Evolutionary conservation across 345 rosid genomes (phyloP), one percentile per base, ranked within the genome.

Genomic region (Clausena lansium): DNA sequence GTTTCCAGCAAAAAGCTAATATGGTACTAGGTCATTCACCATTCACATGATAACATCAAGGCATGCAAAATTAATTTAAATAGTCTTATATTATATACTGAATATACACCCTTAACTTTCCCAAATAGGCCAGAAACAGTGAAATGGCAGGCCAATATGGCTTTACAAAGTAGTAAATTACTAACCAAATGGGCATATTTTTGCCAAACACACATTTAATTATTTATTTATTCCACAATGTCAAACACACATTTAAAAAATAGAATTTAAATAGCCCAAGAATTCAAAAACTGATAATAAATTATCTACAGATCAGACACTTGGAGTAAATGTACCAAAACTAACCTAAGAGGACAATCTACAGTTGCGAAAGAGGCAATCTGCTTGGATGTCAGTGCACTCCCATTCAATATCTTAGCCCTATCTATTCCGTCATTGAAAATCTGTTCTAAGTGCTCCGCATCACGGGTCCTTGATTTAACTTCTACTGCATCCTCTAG

Each of bases 311-410:
- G 47, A 67, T 70, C 27, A 70, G 73, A 63, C 9, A 59, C 65
- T 64, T 55, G 50, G 36, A 66, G 75, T 50, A 39, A 22, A 24
- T 75, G 39, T 28, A n/a, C 52, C 47, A 47, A 79, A 67, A 82
- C 89, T 79, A 78, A 92, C 98, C 93, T 83, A 66, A 84, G 22
- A 77, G 74, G 77, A 70, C 73, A 52, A 78, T 82, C 27, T 69
- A 45, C 67, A 63, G 80, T 67, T 47, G 57, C 81, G 57, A 83
- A 83, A 78, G 88, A 19, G 25, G 39, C 52, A 78, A 74, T 73
- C 75, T 83, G 81, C 61, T 84, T 82, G 59, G 82, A 58, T 59
- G 76, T 70, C 15, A 79, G 20, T 54, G 83, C 79, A 78, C 80
- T 84, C 67, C 86, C 84, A 81, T 84, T 88, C 74, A 69, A 62